These are phyloP conservation scores for Pulicaria dysenterica DNA, from an alignment of 129 eudicot genomes.

Conservation along the genomic window DNA sequence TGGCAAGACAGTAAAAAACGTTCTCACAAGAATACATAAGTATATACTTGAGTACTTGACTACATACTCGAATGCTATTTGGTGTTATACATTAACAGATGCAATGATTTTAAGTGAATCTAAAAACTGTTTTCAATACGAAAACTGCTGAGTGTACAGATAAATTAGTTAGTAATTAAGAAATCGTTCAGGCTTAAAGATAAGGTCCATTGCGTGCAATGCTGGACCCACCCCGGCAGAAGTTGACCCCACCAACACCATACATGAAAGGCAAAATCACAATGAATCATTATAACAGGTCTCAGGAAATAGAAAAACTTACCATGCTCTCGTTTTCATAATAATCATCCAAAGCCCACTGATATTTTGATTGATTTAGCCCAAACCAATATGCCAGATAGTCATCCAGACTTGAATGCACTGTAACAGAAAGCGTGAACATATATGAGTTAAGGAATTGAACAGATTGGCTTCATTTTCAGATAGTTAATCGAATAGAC, in stretches of 20 bases:
- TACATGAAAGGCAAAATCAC: constrained; percentile 15
- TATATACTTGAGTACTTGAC: too few species aligned
- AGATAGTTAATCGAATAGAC: too few species aligned
- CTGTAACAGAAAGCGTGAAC: constrained; percentile 40
- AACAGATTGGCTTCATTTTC: too few species aligned
- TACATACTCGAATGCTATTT: too few species aligned
- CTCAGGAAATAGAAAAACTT: constrained; percentile 26
- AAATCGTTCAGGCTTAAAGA: neutral
- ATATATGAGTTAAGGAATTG: neutral
- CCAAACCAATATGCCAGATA: constrained; percentile 91
- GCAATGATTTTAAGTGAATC: too few species aligned
- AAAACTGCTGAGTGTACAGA: neutral
- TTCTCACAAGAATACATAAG: too few species aligned
- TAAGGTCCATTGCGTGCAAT: neutral
- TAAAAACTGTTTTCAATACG: neutral
- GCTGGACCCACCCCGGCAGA: constrained; percentile 28
- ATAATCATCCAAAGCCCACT: constrained; percentile 97
- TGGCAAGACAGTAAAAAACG: too few species aligned
- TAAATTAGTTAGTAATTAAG: neutral
- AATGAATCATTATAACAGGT: neutral
- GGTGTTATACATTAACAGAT: too few species aligned
- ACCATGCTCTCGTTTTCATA: constrained; percentile 71
- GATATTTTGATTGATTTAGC: constrained; percentile 89
- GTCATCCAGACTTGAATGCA: constrained; percentile 86
- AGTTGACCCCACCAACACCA: constrained; percentile 23